Conservation (phyloP, 176 grass and related monocot species). For the Oryza punctata region DNA sequence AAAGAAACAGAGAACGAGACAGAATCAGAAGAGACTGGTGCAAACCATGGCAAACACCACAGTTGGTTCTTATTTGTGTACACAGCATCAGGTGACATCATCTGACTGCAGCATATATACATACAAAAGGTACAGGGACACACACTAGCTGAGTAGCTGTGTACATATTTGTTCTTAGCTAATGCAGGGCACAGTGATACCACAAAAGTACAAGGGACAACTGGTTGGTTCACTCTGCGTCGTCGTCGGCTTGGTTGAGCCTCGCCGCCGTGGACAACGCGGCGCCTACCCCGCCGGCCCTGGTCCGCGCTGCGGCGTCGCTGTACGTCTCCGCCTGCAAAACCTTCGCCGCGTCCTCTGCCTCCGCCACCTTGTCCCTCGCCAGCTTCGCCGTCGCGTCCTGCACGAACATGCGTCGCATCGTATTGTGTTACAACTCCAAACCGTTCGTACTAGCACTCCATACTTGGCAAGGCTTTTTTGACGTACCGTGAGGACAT, state of each 20-base stretch:
- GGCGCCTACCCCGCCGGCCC: conserved; percentile 48
- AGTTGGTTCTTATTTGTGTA: background rate
- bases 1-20: too few species aligned
- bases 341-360: conserved; percentile 55
- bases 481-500: conserved; percentile 56
- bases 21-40: background rate
- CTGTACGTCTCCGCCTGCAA: conserved; percentile 52
- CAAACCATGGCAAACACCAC: background rate
- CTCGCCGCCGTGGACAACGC: conserved; percentile 55
- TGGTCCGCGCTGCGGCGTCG: conserved; percentile 34
- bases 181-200: background rate
- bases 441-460: background rate
- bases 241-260: conserved; percentile 51
- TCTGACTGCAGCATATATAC: background rate
- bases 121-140: background rate
- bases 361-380: conserved; percentile 43
- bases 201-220: background rate
- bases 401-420: conserved; percentile 1
- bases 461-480: too few species aligned
- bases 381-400: conserved; percentile 54
- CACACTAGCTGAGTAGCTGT: background rate
- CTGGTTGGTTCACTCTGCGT: conserved; percentile 14
- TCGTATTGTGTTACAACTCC: background rate
- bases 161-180: too few species aligned
- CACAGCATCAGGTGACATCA: background rate